A percentile compares a stretch with the other conserved stretches of the same genome.
Conservation (phyloP, 2,329 filamentous ascomycete genomes). For the Hymenotorrendiella dingleyae region DNA sequence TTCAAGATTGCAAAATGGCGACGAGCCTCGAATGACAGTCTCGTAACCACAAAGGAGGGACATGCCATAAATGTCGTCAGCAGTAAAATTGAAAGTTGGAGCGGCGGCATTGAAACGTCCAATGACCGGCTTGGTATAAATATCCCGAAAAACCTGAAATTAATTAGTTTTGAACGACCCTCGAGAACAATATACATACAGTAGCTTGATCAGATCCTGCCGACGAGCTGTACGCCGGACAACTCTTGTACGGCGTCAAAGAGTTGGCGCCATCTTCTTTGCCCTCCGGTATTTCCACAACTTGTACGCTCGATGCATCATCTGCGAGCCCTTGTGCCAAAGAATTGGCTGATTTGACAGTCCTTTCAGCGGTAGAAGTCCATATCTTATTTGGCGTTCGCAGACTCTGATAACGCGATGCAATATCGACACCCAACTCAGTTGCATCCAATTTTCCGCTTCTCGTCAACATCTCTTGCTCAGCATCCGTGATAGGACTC, state of each 20-base stretch:
- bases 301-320: constrained; percentile 36
- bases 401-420: constrained; percentile 31
- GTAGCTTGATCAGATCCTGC: constrained; percentile 41
- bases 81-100: constrained; percentile 47
- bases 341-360: constrained; percentile 40
- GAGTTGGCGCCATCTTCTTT: constrained; percentile 43
- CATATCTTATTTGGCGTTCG: constrained; percentile 43
- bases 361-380: constrained; percentile 46
- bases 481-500: constrained; percentile 22
- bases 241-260: constrained; percentile 49
- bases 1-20: constrained; percentile 40
- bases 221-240: constrained; percentile 44
- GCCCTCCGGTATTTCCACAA: constrained; percentile 41
- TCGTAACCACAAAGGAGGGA: constrained; percentile 46
- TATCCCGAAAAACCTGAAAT: constrained; percentile 33
- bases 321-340: constrained; percentile 42
- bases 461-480: constrained; percentile 25
- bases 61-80: constrained; percentile 44
- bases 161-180: neutral
- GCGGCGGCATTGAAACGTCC: constrained; percentile 39
- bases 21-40: constrained; percentile 42
- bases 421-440: constrained; percentile 24
- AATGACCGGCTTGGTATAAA: constrained; percentile 45
- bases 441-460: constrained; percentile 24
- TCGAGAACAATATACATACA: constrained; percentile 18